Conservation (phyloP, 371 early-diverging fungal genomes). For the Dichotomocladium elegans region DNA sequence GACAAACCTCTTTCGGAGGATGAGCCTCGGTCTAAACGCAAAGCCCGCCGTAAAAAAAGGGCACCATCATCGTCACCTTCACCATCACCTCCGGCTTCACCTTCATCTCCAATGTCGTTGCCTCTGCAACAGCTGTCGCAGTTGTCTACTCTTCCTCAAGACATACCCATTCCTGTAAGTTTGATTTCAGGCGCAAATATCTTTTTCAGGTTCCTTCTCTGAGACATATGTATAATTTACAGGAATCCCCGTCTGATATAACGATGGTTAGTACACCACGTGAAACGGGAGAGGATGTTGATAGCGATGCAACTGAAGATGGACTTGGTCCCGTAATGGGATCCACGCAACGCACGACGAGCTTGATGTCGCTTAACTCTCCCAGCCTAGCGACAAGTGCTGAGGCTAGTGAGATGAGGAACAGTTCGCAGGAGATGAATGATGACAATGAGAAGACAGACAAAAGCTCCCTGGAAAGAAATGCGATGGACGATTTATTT, state of each 20-base stretch:
- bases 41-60: neutral
- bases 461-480: neutral
- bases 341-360: neutral
- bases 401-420: neutral
- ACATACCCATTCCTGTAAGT: neutral
- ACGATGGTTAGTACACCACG: too few species aligned
- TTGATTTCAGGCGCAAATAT: neutral
- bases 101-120: too few species aligned
- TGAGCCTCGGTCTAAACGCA: neutral
- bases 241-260: too few species aligned
- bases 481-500: constrained; percentile 6
- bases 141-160: too few species aligned
- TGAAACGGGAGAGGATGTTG: neutral
- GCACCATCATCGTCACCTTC: neutral
- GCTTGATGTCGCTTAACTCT: neutral
- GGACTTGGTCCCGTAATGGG: neutral
- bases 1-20: too few species aligned
- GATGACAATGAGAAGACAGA: neutral
- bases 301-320: neutral
- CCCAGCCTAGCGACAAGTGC: neutral
- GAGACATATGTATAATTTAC: too few species aligned
- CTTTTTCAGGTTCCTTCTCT: too few species aligned
- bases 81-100: neutral
- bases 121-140: neutral
- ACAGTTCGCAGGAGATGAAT: neutral